A percentile compares a stretch with the other conserved stretches of the same genome.
Evolutionary conservation across 2,329 filamentous ascomycete species (phyloP).

Genomic region (Exophiala viscosa): DNA sequence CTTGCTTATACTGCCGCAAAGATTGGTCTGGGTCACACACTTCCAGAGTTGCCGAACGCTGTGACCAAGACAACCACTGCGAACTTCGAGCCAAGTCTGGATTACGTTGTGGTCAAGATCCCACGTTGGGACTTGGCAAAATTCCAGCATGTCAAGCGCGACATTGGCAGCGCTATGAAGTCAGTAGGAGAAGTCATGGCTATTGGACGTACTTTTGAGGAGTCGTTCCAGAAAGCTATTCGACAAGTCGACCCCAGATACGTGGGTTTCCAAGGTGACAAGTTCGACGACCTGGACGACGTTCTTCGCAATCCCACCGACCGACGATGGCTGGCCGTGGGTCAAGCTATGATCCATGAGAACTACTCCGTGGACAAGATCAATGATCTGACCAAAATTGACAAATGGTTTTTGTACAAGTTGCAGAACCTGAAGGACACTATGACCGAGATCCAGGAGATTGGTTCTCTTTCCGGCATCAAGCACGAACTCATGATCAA

Average conservation of each 20-base stretch:
- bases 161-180: constrained; percentile 98
- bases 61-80: constrained; percentile 98
- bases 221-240: constrained; percentile 98
- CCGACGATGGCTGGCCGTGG: constrained; percentile 93
- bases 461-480: constrained; percentile 75
- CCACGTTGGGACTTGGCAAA: constrained; percentile 97
- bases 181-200: constrained; percentile 99
- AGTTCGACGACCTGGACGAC: constrained; percentile 88
- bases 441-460: constrained; percentile 76
- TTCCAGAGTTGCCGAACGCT: constrained; percentile 93
- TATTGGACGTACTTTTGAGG: constrained; percentile 96
- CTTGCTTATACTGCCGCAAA: constrained; percentile 97
- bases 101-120: constrained; percentile 98
- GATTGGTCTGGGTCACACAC: constrained; percentile 91
- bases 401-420: constrained; percentile 99
- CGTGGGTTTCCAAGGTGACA: constrained; percentile 89
- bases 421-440: constrained; percentile 94
- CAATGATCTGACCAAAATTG: constrained; percentile 94
- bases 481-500: constrained; percentile 85
- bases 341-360: constrained; percentile 96
- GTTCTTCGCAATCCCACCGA: constrained; percentile 91
- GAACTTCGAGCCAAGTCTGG: constrained; percentile 95
- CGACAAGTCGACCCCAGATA: constrained; percentile 92
- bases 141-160: constrained; percentile 97
- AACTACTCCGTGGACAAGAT: constrained; percentile 89